A percentile compares a stretch with the other conserved stretches of the same genome.
These are phyloP conservation scores for Samsoniella hepiali DNA, from an alignment of 2,329 filamentous ascomycete genomes.

Conservation along the genomic window DNA sequence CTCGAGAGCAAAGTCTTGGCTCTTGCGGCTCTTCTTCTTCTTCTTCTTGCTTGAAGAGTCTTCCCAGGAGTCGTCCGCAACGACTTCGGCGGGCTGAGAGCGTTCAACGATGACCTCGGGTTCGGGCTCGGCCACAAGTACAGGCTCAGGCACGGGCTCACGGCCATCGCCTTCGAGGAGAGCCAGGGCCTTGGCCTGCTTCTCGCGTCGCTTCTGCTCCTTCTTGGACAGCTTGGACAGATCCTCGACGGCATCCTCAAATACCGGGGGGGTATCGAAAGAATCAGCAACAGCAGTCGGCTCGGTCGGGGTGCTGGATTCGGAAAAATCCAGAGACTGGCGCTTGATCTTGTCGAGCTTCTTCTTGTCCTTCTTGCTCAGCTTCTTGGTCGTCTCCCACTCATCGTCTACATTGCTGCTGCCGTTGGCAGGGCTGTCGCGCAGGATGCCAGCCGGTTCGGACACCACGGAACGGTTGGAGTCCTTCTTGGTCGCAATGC, in stretches of 20 bases:
- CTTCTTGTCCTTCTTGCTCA: constrained; percentile 50
- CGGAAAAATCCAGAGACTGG: constrained; percentile 30
- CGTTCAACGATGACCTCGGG: not conserved
- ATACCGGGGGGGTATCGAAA: constrained; percentile 16
- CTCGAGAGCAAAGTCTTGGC: constrained; percentile 28
- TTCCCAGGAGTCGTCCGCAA: constrained; percentile 27
- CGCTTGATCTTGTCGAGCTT: constrained; percentile 43
- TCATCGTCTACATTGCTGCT: constrained; percentile 25
- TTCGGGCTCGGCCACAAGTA: not conserved
- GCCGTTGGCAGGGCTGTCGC: constrained; percentile 35
- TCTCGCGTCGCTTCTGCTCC: constrained; percentile 43
- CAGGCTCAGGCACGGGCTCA: constrained; percentile 23
- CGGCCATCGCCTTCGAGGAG: constrained; percentile 22
- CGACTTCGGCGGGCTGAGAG: constrained; percentile 16
- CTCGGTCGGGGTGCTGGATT: constrained; percentile 18
- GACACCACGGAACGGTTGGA: constrained; percentile 23
- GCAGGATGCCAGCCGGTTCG: constrained; percentile 45
- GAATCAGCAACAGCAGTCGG: constrained; percentile 13
- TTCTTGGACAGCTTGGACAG: constrained; percentile 31
- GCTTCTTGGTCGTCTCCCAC: constrained; percentile 29
- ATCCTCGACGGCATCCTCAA: constrained; percentile 27
- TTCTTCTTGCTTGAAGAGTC: constrained; percentile 33
- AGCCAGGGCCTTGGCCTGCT: constrained; percentile 28
- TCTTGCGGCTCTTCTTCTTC: constrained; percentile 32
- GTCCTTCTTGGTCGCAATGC: constrained; percentile 38